Evolutionary conservation across 108 stramenopile genomes (phyloP).

Genomic region (Cyclotella distinguenda): DNA sequence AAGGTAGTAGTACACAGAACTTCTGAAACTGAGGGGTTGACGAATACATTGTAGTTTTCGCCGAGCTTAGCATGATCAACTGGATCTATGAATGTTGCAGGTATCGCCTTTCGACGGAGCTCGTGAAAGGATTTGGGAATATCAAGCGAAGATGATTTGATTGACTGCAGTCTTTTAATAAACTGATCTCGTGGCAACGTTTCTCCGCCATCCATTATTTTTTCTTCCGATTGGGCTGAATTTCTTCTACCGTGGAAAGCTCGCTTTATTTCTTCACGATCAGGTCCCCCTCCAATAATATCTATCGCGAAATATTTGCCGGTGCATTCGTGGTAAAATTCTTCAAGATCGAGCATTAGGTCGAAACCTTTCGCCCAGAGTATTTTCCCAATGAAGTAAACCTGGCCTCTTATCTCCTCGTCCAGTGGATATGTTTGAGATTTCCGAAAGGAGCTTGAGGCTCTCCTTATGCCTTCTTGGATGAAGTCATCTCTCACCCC

Average conservation of each 20-base stretch:
- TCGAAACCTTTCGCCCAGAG: slow-evolving; percentile 88
- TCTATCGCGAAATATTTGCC: slow-evolving; percentile 73
- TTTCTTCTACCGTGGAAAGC: slow-evolving; percentile 63
- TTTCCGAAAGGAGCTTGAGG: neutral
- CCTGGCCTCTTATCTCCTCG: slow-evolving; percentile 30
- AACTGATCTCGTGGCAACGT: slow-evolving; percentile 19
- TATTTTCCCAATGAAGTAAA: slow-evolving; percentile 88
- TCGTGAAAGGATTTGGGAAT: slow-evolving; percentile 63
- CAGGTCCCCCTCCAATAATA: slow-evolving; percentile 83
- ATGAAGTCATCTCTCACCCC: slow-evolving; percentile 79
- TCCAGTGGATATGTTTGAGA: slow-evolving; percentile 10
- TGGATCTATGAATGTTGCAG: slow-evolving; percentile 70
- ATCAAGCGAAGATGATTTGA: slow-evolving; percentile 35
- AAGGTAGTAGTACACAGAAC: slow-evolving; percentile 86
- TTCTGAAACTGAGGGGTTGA: slow-evolving; percentile 84
- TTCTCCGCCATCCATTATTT: slow-evolving; percentile 1
- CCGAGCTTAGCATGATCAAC: slow-evolving; percentile 71
- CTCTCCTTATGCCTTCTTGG: slow-evolving; percentile 36
- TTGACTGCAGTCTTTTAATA: slow-evolving; percentile 25
- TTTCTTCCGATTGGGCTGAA: neutral
- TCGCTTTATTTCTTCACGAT: slow-evolving; percentile 66
- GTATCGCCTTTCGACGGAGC: slow-evolving; percentile 62
- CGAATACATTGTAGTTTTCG: slow-evolving; percentile 69
- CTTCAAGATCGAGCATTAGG: slow-evolving; percentile 66
- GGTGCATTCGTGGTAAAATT: slow-evolving; percentile 64